Percentiles rank a stretch among this genome's conserved stretches.
Evolutionary conservation across 2,329 filamentous ascomycete genomes (phyloP).

Genomic region (Nemania sp.): DNA sequence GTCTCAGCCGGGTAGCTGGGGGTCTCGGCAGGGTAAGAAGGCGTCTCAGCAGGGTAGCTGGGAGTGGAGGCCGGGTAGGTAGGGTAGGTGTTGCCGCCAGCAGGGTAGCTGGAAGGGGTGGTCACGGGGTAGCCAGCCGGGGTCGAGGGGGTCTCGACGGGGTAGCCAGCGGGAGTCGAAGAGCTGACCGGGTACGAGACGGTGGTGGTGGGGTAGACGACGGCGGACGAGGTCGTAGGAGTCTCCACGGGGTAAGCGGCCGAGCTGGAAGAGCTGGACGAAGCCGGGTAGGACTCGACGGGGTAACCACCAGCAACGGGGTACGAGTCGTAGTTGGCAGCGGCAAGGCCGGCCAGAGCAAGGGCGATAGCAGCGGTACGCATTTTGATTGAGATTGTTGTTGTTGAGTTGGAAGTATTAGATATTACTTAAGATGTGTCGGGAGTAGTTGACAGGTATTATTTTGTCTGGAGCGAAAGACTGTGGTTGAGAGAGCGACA

Average conservation of each 20-base stretch:
- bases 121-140: conserved; percentile 15
- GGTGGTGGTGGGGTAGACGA: conserved; percentile 8
- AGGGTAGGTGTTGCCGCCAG: conserved; percentile 15
- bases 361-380: conserved; percentile 27
- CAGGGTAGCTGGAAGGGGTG: conserved; percentile 15
- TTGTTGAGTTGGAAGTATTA: conserved; percentile 26
- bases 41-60: not conserved
- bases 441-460: conserved; percentile 23
- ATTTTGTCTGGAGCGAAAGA: conserved; percentile 29
- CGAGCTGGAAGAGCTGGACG: not conserved
- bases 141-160: conserved; percentile 1
- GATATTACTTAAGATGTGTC: conserved; percentile 33
- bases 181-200: too few species aligned
- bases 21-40: conserved; percentile 11
- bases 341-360: conserved; percentile 27
- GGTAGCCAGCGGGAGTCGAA: conserved; percentile 12
- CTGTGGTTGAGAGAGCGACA: conserved; percentile 26
- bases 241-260: conserved; percentile 8
- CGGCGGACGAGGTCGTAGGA: conserved; percentile 1
- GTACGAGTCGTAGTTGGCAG: conserved; percentile 27
- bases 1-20: conserved; percentile 12
- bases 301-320: conserved; percentile 21
- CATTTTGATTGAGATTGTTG: conserved; percentile 28
- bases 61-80: conserved; percentile 2
- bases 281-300: conserved; percentile 6